Conservation (phyloP, 2,329 filamentous ascomycete genomes). For the Colletotrichum cereale region DNA sequence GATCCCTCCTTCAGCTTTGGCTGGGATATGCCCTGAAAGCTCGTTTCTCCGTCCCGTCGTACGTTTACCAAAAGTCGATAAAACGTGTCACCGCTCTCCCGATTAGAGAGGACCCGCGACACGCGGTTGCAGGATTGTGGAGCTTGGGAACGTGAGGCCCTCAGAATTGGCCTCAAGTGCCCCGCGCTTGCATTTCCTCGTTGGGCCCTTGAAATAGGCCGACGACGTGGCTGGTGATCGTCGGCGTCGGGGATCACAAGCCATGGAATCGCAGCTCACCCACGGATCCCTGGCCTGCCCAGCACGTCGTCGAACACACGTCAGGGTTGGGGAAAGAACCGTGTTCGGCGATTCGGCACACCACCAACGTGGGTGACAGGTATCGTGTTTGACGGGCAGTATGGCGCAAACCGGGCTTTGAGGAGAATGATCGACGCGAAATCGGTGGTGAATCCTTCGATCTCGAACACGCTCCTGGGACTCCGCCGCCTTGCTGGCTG, state of each 20-base stretch:
- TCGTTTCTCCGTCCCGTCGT: constrained; percentile 1
- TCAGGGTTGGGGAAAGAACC: not conserved
- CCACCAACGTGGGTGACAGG: too few relatives aligned
- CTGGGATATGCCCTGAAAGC: constrained; percentile 17
- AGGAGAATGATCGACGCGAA: not conserved
- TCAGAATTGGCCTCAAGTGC: not conserved
- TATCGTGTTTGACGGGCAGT: too few relatives aligned
- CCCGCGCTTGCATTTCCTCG: not conserved
- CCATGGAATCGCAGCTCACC: not conserved
- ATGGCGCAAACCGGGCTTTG: not conserved
- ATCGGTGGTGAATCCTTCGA: not conserved
- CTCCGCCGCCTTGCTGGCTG: not conserved
- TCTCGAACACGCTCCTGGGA: not conserved
- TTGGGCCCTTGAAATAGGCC: not conserved
- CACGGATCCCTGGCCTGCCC: not conserved
- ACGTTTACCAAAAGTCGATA: not conserved
- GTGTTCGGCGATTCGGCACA: not conserved
- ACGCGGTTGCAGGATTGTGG: not conserved
- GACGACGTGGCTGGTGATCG: not conserved
- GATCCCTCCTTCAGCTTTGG: constrained; percentile 24
- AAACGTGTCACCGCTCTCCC: constrained; percentile 15
- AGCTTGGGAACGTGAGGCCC: not conserved
- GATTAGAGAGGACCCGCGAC: not conserved
- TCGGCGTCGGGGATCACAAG: not conserved
- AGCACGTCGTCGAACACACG: too few relatives aligned